Evolutionary conservation across 1,139 yeast species (phyloP).

Genomic region (Suhomyces chickasaworum): DNA sequence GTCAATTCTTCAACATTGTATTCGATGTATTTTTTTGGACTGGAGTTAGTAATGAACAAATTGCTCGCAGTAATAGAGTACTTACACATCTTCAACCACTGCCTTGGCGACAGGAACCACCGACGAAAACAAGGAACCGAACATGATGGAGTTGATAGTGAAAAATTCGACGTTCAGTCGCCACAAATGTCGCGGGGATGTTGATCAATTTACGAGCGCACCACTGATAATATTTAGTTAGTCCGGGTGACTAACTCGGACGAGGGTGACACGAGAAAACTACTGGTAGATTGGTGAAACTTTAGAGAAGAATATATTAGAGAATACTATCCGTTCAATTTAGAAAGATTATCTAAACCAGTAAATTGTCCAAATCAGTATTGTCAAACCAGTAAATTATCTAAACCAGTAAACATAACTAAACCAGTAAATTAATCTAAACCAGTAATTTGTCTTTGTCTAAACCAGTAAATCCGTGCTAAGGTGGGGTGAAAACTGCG

Average conservation of each 20-base stretch:
- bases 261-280: not conserved
- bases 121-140: conserved; percentile 4
- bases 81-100: conserved; percentile 11
- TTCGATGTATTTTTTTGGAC: conserved; percentile 31
- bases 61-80: not conserved
- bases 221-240: not conserved
- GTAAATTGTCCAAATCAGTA: too few relatives aligned
- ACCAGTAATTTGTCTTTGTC: too few relatives aligned
- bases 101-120: conserved; percentile 5
- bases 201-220: conserved; percentile 1
- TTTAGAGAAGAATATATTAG: too few relatives aligned
- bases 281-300: too few relatives aligned
- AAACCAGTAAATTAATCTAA: too few relatives aligned
- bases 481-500: not conserved
- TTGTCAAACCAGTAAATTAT: too few relatives aligned
- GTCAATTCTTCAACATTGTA: conserved; percentile 54
- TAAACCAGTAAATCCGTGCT: not conserved
- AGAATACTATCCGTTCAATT: too few relatives aligned
- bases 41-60: conserved; percentile 3
- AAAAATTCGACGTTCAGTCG: conserved; percentile 11
- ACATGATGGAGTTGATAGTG: conserved; percentile 8
- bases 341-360: too few relatives aligned
- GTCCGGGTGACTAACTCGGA: not conserved
- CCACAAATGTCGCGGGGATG: conserved; percentile 8
- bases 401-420: too few relatives aligned